Conservation (phyloP, 2,329 filamentous ascomycete species). For the Trichoderma sp. region DNA sequence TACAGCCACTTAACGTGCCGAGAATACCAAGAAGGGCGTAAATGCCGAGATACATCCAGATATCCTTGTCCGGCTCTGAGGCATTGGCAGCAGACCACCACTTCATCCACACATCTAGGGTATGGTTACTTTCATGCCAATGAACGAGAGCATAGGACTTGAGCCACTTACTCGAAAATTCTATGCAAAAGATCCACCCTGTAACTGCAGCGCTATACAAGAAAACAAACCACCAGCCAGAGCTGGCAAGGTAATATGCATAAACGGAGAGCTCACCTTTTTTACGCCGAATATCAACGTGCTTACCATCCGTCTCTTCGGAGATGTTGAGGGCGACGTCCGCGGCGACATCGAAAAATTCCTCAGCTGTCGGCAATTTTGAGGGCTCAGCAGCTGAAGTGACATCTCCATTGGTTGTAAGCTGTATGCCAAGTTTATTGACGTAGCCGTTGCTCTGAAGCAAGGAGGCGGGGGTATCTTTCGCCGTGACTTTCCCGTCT, state of each 20-base stretch:
- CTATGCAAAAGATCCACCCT: conserved; percentile 17
- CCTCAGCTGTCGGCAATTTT: neutral
- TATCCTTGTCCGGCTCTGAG: conserved; percentile 7
- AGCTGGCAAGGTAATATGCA: conserved; percentile 9
- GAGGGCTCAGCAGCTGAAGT: neutral
- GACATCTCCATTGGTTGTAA: neutral
- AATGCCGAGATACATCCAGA: conserved; percentile 13
- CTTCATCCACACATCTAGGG: conserved; percentile 17
- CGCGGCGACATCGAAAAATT: conserved; percentile 8
- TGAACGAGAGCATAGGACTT: neutral
- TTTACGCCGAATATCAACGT: conserved; percentile 16
- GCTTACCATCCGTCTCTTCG: conserved; percentile 6
- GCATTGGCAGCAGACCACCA: conserved; percentile 22
- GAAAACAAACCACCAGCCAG: conserved; percentile 4
- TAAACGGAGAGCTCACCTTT: conserved; percentile 18
- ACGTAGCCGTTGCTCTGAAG: conserved; percentile 5
- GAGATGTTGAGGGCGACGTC: neutral
- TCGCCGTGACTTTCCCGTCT: neutral
- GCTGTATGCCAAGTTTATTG: conserved; percentile 11
- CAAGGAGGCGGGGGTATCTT: neutral
- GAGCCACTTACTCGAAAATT: conserved; percentile 11
- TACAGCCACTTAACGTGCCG: neutral
- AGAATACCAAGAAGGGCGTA: conserved; percentile 8
- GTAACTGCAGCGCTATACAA: neutral
- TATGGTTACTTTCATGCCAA: too few species aligned